A percentile compares a stretch with the other conserved stretches of the same genome.
These are phyloP conservation scores for Penicillium paneum DNA, from an alignment of 2,329 filamentous ascomycete species.

Conservation along the genomic window DNA sequence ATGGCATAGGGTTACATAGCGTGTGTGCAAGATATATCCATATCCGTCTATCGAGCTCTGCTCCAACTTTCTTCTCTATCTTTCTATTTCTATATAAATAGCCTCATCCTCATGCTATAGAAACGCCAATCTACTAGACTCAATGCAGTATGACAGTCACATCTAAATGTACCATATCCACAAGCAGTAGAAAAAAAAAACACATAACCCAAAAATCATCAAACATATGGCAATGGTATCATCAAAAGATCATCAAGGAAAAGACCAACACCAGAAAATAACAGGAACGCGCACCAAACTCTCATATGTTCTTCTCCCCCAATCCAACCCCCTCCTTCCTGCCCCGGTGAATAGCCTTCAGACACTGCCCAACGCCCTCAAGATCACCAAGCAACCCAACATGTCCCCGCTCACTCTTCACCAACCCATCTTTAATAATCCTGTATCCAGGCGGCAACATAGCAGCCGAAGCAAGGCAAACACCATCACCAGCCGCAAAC, in stretches of 20 bases:
- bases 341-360: constrained; percentile 66
- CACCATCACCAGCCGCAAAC: constrained; percentile 84
- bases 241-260: constrained; percentile 8
- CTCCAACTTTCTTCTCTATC: background rate
- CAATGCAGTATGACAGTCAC: background rate
- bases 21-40: constrained; percentile 10
- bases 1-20: constrained; percentile 17
- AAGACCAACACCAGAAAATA: constrained; percentile 3
- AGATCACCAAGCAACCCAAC: constrained; percentile 83
- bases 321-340: constrained; percentile 70
- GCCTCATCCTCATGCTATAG: background rate
- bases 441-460: constrained; percentile 81
- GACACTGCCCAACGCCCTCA: constrained; percentile 71
- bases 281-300: background rate
- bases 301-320: constrained; percentile 36
- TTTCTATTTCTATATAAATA: background rate
- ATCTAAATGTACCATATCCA: background rate
- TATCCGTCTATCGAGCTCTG: background rate
- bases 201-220: constrained; percentile 1
- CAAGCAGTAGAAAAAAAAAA: background rate
- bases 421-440: constrained; percentile 67
- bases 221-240: constrained; percentile 18
- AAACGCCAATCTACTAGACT: background rate
- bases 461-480: constrained; percentile 78
- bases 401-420: constrained; percentile 80